These are phyloP conservation scores for Pseudocercospora fijiensis DNA, from an alignment of 2,329 filamentous ascomycete genomes.

Conservation along the genomic window DNA sequence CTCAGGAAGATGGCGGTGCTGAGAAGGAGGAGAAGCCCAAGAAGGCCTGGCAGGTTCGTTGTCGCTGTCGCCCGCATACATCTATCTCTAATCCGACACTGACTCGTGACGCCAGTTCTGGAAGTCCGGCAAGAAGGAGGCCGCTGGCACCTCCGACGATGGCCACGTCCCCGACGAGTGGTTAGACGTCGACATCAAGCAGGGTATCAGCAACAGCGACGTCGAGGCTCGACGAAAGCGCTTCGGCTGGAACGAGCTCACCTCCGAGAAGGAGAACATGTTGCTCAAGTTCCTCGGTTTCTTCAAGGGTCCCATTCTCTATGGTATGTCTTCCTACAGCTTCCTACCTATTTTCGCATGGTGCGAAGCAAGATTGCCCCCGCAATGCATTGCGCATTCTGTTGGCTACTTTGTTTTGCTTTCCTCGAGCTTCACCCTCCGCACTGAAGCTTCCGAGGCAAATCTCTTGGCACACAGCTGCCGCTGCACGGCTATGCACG, in stretches of 20 bases:
- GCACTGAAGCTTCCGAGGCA: slow-evolving; percentile 31
- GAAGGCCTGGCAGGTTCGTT: slow-evolving; percentile 53
- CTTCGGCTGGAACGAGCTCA: slow-evolving; percentile 69
- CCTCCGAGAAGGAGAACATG: slow-evolving; percentile 73
- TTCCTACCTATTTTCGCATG: slow-evolving; percentile 11
- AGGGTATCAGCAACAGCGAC: slow-evolving; percentile 60
- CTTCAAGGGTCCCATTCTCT: slow-evolving; percentile 74
- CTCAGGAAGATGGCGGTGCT: slow-evolving; percentile 45
- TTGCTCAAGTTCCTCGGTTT: slow-evolving; percentile 72
- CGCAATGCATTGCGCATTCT: slow-evolving; percentile 27
- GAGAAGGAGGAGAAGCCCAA: slow-evolving; percentile 49
- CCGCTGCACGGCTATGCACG: slow-evolving; percentile 15
- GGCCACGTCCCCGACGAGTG: slow-evolving; percentile 62
- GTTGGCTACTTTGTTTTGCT: slow-evolving; percentile 16
- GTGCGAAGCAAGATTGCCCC: slow-evolving; percentile 17
- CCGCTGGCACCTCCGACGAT: slow-evolving; percentile 37
- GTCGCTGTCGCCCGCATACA: background rate
- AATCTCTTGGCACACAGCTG: slow-evolving; percentile 26
- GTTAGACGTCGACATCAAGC: slow-evolving; percentile 66
- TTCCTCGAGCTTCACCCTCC: slow-evolving; percentile 22
- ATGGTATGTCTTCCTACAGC: slow-evolving; percentile 56
- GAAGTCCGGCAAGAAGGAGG: slow-evolving; percentile 39
- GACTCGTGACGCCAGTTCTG: slow-evolving; percentile 50
- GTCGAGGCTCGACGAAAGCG: slow-evolving; percentile 65
- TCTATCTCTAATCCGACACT: slow-evolving; percentile 12